Evolutionary conservation across 768 basidiomycete genomes (phyloP).

Genomic region (Rhodosporidiobolus sp.): DNA sequence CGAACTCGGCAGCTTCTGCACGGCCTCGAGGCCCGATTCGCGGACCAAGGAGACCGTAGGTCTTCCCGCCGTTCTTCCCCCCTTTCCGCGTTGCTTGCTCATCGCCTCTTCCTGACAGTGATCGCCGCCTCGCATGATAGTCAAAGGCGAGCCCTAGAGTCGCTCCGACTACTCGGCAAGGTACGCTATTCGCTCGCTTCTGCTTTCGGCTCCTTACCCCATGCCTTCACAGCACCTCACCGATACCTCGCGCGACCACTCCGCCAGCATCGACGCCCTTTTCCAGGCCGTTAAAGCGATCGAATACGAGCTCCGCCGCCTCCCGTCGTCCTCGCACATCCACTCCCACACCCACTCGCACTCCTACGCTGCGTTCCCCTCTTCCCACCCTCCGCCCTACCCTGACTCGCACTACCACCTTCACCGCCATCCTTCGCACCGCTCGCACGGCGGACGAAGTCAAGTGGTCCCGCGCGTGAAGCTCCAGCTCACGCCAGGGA

Average conservation of each 20-base stretch:
- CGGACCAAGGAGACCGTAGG: not conserved
- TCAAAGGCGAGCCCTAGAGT: too few relatives aligned
- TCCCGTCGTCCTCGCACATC: not conserved
- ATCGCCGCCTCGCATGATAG: not conserved
- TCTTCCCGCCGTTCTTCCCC: not conserved
- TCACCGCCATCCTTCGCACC: not conserved
- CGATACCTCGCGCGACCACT: not conserved
- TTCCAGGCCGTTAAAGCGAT: not conserved
- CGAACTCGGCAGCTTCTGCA: slow-evolving; percentile 1
- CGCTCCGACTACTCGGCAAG: too few relatives aligned
- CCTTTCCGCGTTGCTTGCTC: too few relatives aligned
- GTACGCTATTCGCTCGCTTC: too few relatives aligned
- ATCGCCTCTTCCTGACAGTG: not conserved
- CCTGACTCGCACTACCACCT: too few relatives aligned
- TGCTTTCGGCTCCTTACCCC: not conserved
- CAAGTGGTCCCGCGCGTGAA: not conserved
- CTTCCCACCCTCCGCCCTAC: not conserved
- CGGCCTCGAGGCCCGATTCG: not conserved
- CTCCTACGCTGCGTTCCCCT: not conserved
- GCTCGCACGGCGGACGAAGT: not conserved
- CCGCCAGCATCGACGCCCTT: not conserved
- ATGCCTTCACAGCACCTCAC: not conserved
- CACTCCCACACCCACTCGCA: too few relatives aligned
- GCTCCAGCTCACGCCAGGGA: not conserved
- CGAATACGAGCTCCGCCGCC: not conserved